Percentiles rank a stretch among this genome's conserved stretches.
Evolutionary conservation across 2,329 filamentous ascomycete genomes (phyloP).

Genomic region (Fusarium compactum): DNA sequence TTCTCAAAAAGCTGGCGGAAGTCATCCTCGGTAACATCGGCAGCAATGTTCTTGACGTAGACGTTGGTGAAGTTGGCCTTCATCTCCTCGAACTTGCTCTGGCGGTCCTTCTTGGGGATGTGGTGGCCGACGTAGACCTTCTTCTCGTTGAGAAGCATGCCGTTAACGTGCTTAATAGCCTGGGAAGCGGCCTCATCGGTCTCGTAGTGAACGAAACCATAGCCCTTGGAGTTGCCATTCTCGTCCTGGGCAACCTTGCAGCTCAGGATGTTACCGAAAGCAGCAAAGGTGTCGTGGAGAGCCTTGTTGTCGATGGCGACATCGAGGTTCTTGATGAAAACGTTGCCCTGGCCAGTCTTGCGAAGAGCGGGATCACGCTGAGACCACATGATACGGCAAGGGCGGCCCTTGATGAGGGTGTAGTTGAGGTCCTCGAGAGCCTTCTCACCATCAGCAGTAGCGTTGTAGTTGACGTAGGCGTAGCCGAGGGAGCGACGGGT

Average conservation of each 20-base stretch:
- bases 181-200: slow-evolving; percentile 96
- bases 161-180: slow-evolving; percentile 99
- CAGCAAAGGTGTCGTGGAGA: slow-evolving; percentile 98
- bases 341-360: slow-evolving; percentile 99
- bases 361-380: slow-evolving; percentile 98
- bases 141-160: slow-evolving; percentile 99
- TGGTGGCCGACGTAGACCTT: slow-evolving; percentile 99
- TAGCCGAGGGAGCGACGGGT: slow-evolving; percentile 98
- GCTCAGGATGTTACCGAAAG: slow-evolving; percentile 98
- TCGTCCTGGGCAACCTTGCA: slow-evolving; percentile 99
- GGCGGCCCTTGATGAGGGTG: slow-evolving; percentile 97
- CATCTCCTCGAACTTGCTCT: slow-evolving; percentile 99
- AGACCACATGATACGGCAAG: slow-evolving; percentile 99
- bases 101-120: slow-evolving; percentile 99
- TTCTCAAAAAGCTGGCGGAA: slow-evolving; percentile 94
- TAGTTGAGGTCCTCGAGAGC: slow-evolving; percentile 99
- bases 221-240: slow-evolving; percentile 95
- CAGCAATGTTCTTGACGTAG: slow-evolving; percentile 97
- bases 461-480: slow-evolving; percentile 99
- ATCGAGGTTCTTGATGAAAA: slow-evolving; percentile 99
- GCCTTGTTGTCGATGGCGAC: slow-evolving; percentile 99
- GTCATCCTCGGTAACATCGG: slow-evolving; percentile 89
- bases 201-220: slow-evolving; percentile 99
- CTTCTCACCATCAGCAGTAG: slow-evolving; percentile 94
- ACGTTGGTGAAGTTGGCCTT: slow-evolving; percentile 99